Evolutionary conservation across 1,284 basidiomycete genomes (phyloP), one percentile per base, ranked within the genome.

Genomic region (Quambalaria eucalypti): DNA sequence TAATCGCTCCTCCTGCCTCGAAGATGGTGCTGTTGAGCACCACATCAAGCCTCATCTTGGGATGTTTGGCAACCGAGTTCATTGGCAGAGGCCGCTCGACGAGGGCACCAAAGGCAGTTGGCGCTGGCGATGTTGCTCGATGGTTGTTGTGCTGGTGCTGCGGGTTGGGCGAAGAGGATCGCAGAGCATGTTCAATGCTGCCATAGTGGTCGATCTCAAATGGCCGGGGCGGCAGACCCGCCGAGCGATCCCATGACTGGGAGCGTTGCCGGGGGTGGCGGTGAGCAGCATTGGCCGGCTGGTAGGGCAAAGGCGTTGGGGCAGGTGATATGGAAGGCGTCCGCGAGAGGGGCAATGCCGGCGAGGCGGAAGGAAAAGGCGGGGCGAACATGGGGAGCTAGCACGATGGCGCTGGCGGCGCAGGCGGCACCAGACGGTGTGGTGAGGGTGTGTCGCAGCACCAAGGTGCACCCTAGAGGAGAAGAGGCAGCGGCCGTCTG

Each of bases 31-130:
- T 65, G 25, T 39, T 50, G 30, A 70, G 68, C 7, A 65, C 28
- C 14, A 71, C 51, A 30, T 64, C 59, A 38, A 71, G 57, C 47
- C 65, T 64, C 54, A 71, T 54, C 49, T 71, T 71, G 48, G 68
- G 68, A 55, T 71, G 69, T 46, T 70, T 70, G 38, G 59, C 57
- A 21, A 70, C 66, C 50, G 66, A 58, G 48, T 69, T 67, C 63
- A 71, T 66, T 16, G 54, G 33, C 50, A 42, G 51, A 16, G 53
- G 31, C 42, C 14, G 33, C 29, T 28, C 21, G 10, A 8, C 26
- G n/a, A n/a, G n/a, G 5, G 12, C 8, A 21, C 26, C 30, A 62
- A 16, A 62, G 48, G n/a, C n/a, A n/a, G n/a, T n/a, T n/a, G n/a
- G n/a, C n/a, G 3, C 49, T 49, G 39, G 59, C 56, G 53, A 64